Evolutionary conservation across 805 yeast genomes (phyloP).

Genomic region (Zygosaccharomyces bisporus): DNA sequence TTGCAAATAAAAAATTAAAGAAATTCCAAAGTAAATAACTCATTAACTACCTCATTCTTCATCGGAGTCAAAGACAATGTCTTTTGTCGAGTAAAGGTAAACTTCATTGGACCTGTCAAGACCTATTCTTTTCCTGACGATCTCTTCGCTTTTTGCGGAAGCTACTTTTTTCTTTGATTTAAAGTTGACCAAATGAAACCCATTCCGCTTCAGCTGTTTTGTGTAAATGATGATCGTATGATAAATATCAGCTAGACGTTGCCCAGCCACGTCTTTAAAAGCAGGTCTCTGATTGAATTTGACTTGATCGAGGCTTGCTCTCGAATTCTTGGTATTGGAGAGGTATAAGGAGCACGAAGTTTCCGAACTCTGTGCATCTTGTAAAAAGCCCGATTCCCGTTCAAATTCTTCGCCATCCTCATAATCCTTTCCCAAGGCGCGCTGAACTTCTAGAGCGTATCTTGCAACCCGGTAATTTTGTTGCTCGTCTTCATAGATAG

Average conservation of each 20-base stretch:
- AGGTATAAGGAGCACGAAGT: conserved; percentile 2
- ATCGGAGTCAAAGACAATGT: conserved; percentile 41
- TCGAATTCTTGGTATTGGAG: background rate
- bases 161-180: conserved; percentile 27
- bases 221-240: conserved; percentile 44
- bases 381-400: conserved; percentile 2
- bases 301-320: conserved; percentile 23
- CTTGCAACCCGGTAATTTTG: conserved; percentile 29
- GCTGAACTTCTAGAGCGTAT: conserved; percentile 29
- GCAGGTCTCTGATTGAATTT: conserved; percentile 17
- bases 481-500: conserved; percentile 65
- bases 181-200: conserved; percentile 55
- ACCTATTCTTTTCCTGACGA: conserved; percentile 29
- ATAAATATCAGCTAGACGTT: conserved; percentile 33
- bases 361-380: conserved; percentile 1
- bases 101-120: conserved; percentile 36
- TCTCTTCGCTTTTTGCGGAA: conserved; percentile 19
- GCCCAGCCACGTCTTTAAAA: conserved; percentile 22
- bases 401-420: conserved; percentile 13
- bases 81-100: conserved; percentile 42
- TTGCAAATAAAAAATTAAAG: background rate
- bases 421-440: conserved; percentile 19
- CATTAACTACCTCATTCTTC: conserved; percentile 14
- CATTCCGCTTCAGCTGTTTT: conserved; percentile 53
- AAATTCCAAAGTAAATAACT: background rate